Base-by-base conservation (phyloP, 306 rosid species). In the Vachellia collinsii region DNA sequence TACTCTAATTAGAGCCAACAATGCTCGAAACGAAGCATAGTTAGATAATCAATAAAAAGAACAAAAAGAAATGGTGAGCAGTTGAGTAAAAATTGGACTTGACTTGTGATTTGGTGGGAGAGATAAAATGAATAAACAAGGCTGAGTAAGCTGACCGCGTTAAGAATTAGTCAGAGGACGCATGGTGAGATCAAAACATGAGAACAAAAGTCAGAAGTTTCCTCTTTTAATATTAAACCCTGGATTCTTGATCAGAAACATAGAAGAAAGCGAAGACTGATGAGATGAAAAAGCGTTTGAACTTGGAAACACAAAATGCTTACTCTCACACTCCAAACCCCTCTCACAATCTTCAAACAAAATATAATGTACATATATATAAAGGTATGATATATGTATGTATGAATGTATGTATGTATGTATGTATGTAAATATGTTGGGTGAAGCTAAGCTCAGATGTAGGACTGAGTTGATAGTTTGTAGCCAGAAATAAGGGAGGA, bases 401-500 rank as follows among this genome's bases (percentile, higher is more conserved):
- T 50, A 5, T 4, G 14, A 50, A 54, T n/a, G 11, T 20, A 9
- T n/a, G n/a, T n/a, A n/a, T n/a, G n/a, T n/a, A n/a, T 29, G 34
- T 29, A 29, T 29, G 64, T 46, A 11, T 46, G 50, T 46, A 38
- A 38, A 38, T 5, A 51, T 16, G 6, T 17, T 5, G 1, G 37
- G 10, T 3, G 66, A 22, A 13, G 59, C 11, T 62, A 20, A 13
- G 56, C 66, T 94, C 77, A 93, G 17, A 95, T 77, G 36, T 86
- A 85, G 74, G 97, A 74, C 36, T 84, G 93, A 65, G 87, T 82
- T 10, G 89, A 90, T 41, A 93, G 75, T 22, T 88, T 89, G 85
- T 87, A 84, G 66, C 94, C 93, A 3, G 98, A 95, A 68, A 95
- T 80, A 76, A 87, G 37, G 10, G 97, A 86, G 1, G 91, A 91